These are phyloP conservation scores for Pythium sukuiense DNA, from an alignment of 352 stramenopile genomes.

Conservation along the genomic window DNA sequence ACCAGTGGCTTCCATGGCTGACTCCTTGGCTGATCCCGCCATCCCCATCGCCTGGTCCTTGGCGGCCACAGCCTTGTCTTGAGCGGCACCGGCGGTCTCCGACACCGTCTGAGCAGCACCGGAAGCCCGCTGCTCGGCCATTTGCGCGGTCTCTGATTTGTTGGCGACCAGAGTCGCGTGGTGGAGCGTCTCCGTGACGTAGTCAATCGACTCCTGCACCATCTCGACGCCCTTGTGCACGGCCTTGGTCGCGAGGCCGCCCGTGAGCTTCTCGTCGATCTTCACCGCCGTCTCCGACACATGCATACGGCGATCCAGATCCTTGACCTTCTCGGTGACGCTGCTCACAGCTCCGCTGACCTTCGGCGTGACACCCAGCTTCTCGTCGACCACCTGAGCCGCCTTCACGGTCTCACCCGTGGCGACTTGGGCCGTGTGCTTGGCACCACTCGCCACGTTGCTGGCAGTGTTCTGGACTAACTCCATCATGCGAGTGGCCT, in stretches of 20 bases:
- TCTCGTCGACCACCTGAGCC: conserved; percentile 55
- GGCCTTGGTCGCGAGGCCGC: conserved; percentile 52
- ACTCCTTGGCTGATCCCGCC: conserved; percentile 32
- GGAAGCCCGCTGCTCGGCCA: conserved; percentile 34
- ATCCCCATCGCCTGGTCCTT: conserved; percentile 33
- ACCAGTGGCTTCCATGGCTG: conserved; percentile 13
- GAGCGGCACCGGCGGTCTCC: conserved; percentile 17
- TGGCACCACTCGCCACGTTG: conserved; percentile 18
- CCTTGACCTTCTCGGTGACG: conserved; percentile 51
- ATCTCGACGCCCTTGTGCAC: conserved; percentile 60
- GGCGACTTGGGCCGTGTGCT: conserved; percentile 34
- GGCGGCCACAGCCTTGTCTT: conserved; percentile 26
- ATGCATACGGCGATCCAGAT: conserved; percentile 53
- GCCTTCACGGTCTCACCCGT: conserved; percentile 46
- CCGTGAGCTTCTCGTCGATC: conserved; percentile 66
- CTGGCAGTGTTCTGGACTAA: conserved; percentile 37
- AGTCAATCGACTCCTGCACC: conserved; percentile 60
- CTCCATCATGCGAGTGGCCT: conserved; percentile 45
- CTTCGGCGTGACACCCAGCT: conserved; percentile 44
- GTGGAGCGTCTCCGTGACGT: conserved; percentile 61
- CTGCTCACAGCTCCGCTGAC: conserved; percentile 27
- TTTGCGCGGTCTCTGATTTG: conserved; percentile 43
- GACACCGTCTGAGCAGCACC: conserved; percentile 21
- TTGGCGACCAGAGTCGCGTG: conserved; percentile 55
- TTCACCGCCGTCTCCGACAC: conserved; percentile 54